Evolutionary conservation across 2,329 filamentous ascomycete species (phyloP), one percentile per base, ranked within the genome.

Genomic region (Onygenales sp.): DNA sequence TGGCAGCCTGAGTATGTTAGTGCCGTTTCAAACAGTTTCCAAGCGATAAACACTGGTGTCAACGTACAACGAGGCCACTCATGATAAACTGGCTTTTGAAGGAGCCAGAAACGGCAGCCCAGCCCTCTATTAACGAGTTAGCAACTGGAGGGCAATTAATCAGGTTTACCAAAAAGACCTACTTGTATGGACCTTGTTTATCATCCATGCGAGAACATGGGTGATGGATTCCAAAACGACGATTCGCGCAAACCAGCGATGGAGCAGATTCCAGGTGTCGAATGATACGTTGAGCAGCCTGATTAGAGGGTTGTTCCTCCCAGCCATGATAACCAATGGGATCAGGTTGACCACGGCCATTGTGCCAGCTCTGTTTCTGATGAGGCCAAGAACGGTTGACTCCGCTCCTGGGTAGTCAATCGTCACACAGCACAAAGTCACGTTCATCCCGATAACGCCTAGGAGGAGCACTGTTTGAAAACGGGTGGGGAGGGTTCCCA

Each of bases 201-300:
- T 79, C 21, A 82, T 73, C 87, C 90, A 96, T 43, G 82, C 81
- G 39, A 81, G 62, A 2, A 84, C 84, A 70, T 94, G 89, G 11
- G 85, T 75, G 47, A 89, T 61, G n/a, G 79, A 72, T 66, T 92
- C 84, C 2, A 84, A 54, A 27, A 89, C 80, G 42, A 87, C 80
- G 45, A 88, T 79, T 42, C 87, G 80, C 33, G 85, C 87, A 59
- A 86, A 80, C 85, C 86, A 90, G 60, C 87, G 81, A 69, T 91
- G 87, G 54, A 90, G 73, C 7, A 90, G 58, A 54, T 71, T 72
- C 61, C 67, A 72, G 0, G 62, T 66, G 54, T 71, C 67, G 55
- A 67, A 72, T 9, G 64, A 64, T 36, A 72, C 60, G 43, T 62
- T 59, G 13, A 71, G 57, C 31, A 69, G 43, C n/a, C 52, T 56